phyloP scores from a whole-genome alignment of 768 basidiomycete species.

The Serendipita sp. region DNA sequence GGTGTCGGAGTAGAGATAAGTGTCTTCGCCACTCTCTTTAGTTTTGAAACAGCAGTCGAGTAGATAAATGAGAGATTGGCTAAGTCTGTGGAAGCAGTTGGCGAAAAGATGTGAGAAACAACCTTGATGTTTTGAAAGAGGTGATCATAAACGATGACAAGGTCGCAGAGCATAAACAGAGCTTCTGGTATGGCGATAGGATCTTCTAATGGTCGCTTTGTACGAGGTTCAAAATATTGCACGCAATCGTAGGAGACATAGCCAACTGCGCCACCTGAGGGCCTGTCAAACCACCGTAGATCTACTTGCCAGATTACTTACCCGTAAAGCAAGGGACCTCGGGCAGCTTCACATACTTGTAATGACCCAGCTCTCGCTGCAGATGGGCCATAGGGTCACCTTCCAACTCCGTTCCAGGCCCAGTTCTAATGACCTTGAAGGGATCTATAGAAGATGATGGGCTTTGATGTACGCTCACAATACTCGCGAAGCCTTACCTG shows the following conservation, averaged over 20 bases:
- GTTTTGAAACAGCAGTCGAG: slow-evolving; percentile 69
- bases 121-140: slow-evolving; percentile 89
- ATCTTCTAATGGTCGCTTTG: slow-evolving; percentile 53
- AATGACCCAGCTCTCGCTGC: slow-evolving; percentile 70
- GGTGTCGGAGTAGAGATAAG: slow-evolving; percentile 25
- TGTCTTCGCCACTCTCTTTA: slow-evolving; percentile 60
- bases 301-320: slow-evolving; percentile 14
- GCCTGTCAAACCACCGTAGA: not conserved
- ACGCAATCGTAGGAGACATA: slow-evolving; percentile 96
- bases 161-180: slow-evolving; percentile 92
- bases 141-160: slow-evolving; percentile 92
- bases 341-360: slow-evolving; percentile 82
- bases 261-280: slow-evolving; percentile 79
- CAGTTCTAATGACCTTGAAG: slow-evolving; percentile 78
- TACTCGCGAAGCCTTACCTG: slow-evolving; percentile 38
- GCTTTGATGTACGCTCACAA: slow-evolving; percentile 3
- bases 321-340: slow-evolving; percentile 83
- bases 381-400: slow-evolving; percentile 81
- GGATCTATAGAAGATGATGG: slow-evolving; percentile 46
- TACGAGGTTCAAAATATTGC: slow-evolving; percentile 92
- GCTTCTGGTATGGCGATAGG: slow-evolving; percentile 83
- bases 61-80: slow-evolving; percentile 73
- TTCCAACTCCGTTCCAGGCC: slow-evolving; percentile 48
- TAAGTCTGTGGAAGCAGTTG: slow-evolving; percentile 31
- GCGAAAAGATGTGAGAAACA: slow-evolving; percentile 89